These are phyloP conservation scores for Lactarius sanguifluus DNA, from an alignment of 768 basidiomycete genomes.

Conservation along the genomic window DNA sequence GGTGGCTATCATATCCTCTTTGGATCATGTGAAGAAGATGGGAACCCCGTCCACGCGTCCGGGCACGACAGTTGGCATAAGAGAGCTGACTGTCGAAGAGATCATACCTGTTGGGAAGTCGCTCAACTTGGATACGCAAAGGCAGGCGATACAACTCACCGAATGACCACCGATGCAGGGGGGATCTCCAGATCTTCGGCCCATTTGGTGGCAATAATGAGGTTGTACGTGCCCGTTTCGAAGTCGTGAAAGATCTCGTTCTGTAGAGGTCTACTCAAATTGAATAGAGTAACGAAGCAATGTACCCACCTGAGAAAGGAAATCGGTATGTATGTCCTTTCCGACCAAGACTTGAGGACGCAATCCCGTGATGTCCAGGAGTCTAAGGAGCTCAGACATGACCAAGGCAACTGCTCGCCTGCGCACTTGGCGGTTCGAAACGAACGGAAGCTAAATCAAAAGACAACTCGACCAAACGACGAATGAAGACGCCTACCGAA, in stretches of 20 bases:
- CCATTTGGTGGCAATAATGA: constrained; percentile 60
- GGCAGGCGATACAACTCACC: constrained; percentile 42
- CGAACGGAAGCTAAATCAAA: not conserved
- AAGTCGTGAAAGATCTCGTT: constrained; percentile 52
- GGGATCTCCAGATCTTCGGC: constrained; percentile 62
- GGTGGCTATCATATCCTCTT: constrained; percentile 54
- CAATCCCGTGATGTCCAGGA: constrained; percentile 53
- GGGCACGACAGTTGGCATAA: constrained; percentile 53
- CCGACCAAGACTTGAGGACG: constrained; percentile 53
- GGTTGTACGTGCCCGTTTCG: constrained; percentile 55
- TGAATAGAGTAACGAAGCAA: not conserved
- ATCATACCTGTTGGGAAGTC: constrained; percentile 47
- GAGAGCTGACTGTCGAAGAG: constrained; percentile 63
- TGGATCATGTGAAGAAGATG: constrained; percentile 66
- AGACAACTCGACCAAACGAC: not conserved
- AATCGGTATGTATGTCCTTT: constrained; percentile 37
- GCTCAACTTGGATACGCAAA: constrained; percentile 13
- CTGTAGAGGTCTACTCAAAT: constrained; percentile 34
- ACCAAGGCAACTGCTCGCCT: constrained; percentile 52
- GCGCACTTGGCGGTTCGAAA: constrained; percentile 45
- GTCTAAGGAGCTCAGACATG: constrained; percentile 59
- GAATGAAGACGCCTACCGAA: constrained; percentile 47
- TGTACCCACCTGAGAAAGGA: constrained; percentile 37
- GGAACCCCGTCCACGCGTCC: constrained; percentile 47
- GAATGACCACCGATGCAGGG: constrained; percentile 56